A percentile compares a stretch with the other conserved stretches of the same genome.
phyloP scores from a whole-genome alignment of 1,284 basidiomycete species.

The Vanrija sp. region DNA sequence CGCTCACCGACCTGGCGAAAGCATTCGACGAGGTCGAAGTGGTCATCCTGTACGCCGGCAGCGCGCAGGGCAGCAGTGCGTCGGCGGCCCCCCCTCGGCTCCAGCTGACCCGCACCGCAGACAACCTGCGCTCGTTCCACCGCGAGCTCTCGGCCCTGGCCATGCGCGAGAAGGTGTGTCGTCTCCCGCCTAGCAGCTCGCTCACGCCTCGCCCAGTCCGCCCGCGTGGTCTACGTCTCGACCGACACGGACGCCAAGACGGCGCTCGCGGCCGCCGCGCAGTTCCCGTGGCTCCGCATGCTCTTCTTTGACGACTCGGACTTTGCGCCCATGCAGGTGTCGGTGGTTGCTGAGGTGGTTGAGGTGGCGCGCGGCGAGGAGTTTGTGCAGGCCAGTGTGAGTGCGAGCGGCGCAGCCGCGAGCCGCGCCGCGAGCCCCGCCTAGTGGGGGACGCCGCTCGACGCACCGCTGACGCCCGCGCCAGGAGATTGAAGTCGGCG shows the following conservation, averaged over 20 bases:
- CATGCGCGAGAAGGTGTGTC: constrained; percentile 9
- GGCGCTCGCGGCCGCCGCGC: constrained; percentile 25
- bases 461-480: constrained; percentile 5
- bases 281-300: constrained; percentile 47
- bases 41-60: constrained; percentile 47
- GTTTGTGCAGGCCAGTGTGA: constrained; percentile 47
- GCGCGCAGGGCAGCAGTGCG: constrained; percentile 35
- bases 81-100: neutral
- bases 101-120: constrained; percentile 12
- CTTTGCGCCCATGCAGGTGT: constrained; percentile 37
- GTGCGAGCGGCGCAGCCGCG: constrained; percentile 4
- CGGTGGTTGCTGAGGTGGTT: constrained; percentile 25
- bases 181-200: neutral
- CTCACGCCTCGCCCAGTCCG: constrained; percentile 13
- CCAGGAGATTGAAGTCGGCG: constrained; percentile 42
- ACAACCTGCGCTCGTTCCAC: constrained; percentile 29
- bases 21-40: constrained; percentile 43
- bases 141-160: neutral
- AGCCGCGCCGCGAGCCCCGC: neutral
- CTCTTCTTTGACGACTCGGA: constrained; percentile 48
- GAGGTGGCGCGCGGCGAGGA: constrained; percentile 48
- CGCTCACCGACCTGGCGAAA: constrained; percentile 37
- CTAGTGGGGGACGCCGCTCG: no score
- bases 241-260: constrained; percentile 38
- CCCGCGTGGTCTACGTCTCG: constrained; percentile 45